Evolutionary conservation across 495 filamentous ascomycete species (phyloP).

Genomic region (Xylaria grammica): DNA sequence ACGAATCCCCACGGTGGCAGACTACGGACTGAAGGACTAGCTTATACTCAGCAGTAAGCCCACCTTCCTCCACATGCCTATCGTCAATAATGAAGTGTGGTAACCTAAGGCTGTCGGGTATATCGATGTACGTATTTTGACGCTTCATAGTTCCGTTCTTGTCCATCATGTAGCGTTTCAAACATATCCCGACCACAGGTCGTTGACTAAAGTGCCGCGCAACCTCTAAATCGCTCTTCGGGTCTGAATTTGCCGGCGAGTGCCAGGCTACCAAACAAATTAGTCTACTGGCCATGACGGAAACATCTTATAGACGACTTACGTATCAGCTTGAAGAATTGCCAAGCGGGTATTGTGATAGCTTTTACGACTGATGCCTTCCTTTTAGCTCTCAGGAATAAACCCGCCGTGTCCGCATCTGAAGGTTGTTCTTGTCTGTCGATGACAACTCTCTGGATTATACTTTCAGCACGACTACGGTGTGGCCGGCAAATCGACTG

Average conservation of each 20-base stretch:
- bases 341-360: constrained; percentile 96
- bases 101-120: constrained; percentile 84
- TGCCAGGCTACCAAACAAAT: constrained; percentile 74
- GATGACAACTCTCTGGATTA: constrained; percentile 55
- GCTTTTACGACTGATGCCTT: constrained; percentile 70
- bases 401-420: constrained; percentile 43
- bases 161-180: constrained; percentile 86
- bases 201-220: constrained; percentile 58
- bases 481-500: constrained; percentile 32
- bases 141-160: constrained; percentile 69
- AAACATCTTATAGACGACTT: constrained; percentile 36
- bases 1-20: constrained; percentile 85
- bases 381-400: constrained; percentile 45
- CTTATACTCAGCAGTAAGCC: constrained; percentile 68
- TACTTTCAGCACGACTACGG: constrained; percentile 51
- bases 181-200: constrained; percentile 86
- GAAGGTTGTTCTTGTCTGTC: constrained; percentile 37
- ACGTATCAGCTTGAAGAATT: constrained; percentile 93
- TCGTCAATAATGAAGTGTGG: constrained; percentile 91
- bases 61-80: constrained; percentile 63
- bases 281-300: constrained; percentile 36
- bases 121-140: constrained; percentile 83
- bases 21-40: constrained; percentile 86
- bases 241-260: constrained; percentile 55
- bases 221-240: constrained; percentile 53